Conservation (phyloP, 2,329 filamentous ascomycete genomes). For the Colletotrichum sp. region DNA sequence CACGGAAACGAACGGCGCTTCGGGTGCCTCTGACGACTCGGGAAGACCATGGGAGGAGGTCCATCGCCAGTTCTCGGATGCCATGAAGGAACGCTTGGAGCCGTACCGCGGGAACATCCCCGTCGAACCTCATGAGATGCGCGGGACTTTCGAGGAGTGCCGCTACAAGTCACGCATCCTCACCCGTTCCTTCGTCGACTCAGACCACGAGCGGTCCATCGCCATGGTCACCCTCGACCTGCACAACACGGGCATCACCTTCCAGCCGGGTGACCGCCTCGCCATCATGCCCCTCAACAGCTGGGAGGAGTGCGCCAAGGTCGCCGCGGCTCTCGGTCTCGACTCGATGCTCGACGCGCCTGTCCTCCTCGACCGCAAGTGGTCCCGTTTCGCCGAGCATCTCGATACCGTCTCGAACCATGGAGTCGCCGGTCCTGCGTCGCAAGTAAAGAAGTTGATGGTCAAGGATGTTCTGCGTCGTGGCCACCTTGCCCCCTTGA, state of each 20-base stretch:
- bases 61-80: slow-evolving; percentile 54
- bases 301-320: slow-evolving; percentile 60
- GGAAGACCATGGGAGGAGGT: slow-evolving; percentile 55
- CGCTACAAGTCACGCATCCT: slow-evolving; percentile 53
- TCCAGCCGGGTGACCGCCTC: slow-evolving; percentile 56
- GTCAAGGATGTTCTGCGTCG: slow-evolving; percentile 55
- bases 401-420: slow-evolving; percentile 41
- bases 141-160: slow-evolving; percentile 60
- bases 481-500: slow-evolving; percentile 57
- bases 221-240: slow-evolving; percentile 57
- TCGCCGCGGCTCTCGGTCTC: slow-evolving; percentile 55
- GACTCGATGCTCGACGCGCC: slow-evolving; percentile 49
- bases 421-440: slow-evolving; percentile 21
- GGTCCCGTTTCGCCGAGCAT: slow-evolving; percentile 54
- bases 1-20: slow-evolving; percentile 56
- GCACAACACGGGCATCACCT: slow-evolving; percentile 57
- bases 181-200: slow-evolving; percentile 49
- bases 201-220: slow-evolving; percentile 49
- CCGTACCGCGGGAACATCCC: slow-evolving; percentile 51
- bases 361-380: slow-evolving; percentile 42
- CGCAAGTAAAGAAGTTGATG: slow-evolving; percentile 34
- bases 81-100: slow-evolving; percentile 59
- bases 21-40: slow-evolving; percentile 46
- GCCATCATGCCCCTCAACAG: slow-evolving; percentile 60
- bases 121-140: slow-evolving; percentile 57